Evolutionary conservation across 768 basidiomycete species (phyloP), one percentile per base, ranked within the genome.

Genomic region (Pulveroboletus sp.): DNA sequence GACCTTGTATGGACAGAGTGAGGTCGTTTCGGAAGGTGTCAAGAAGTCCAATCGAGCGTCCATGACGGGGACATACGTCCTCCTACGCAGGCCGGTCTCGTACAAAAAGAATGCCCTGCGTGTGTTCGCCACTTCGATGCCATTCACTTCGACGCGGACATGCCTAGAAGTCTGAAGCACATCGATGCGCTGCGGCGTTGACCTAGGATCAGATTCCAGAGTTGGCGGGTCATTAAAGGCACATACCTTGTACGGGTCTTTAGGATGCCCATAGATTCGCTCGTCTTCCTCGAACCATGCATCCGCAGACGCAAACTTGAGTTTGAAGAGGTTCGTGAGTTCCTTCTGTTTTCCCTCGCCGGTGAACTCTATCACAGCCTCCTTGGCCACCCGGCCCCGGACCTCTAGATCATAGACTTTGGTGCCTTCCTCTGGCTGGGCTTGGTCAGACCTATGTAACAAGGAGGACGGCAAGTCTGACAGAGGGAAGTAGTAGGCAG

Each of bases 231-330:
- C 10, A 2, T 7, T 13, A 14, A 27, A 14, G 10, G 11, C 36
- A n/a, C 49, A 38, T 4, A 83, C 84, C 73, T 86, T 85, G 66
- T 83, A 86, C 1, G 83, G 82, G 60, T 86, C 83, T 56, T 80
- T 84, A 8, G 81, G 79, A 50, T 86, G 84, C 2, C 73, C 68
- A 48, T 72, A 79, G 27, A 85, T 74, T 47, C 78, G 63, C 40
- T 86, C 82, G 41, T 84, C 83, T 58, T 85, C 83, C 67, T 85
- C 83, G 43, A 84, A 82, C 84, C 84, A 85, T 4, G 75, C 74
- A 52, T 83, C 82, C 57, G 76, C 74, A 16, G 72, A 73, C 13
- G 65, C 63, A 44, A 81, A 83, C 12, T 61, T 59, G 49, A 86
- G 59, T 40, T 73, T 78, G 32, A 78, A 66, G 24, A 84, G 67